Evolutionary conservation across 495 filamentous ascomycete genomes (phyloP).

Genomic region (Annulohypoxylon moriforme): DNA sequence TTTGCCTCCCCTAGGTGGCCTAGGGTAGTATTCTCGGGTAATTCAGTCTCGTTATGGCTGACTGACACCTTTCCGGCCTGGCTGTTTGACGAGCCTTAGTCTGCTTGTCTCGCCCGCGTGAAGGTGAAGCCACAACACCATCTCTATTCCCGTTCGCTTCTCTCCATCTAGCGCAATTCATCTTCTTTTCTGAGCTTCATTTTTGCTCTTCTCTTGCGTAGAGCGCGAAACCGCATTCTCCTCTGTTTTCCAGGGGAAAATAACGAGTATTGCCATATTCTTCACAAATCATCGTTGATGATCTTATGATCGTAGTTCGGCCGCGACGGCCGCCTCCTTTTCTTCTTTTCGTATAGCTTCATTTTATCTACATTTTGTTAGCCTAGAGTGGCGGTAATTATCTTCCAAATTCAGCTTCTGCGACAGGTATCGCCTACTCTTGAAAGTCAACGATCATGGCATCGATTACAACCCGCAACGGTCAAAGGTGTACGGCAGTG

Average conservation of each 20-base stretch:
- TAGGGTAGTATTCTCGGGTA: slow-evolving; percentile 23
- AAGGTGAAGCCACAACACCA: slow-evolving; percentile 4
- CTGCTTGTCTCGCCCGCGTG: slow-evolving; percentile 39
- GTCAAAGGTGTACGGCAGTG: slow-evolving; percentile 61
- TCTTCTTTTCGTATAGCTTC: slow-evolving; percentile 49
- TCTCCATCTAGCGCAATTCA: slow-evolving; percentile 23
- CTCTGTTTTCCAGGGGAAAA: slow-evolving; percentile 35
- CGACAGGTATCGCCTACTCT: slow-evolving; percentile 57
- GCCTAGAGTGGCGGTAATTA: slow-evolving; percentile 35
- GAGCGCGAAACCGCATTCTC: slow-evolving; percentile 46
- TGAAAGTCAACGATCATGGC: slow-evolving; percentile 50
- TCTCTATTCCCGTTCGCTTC: slow-evolving; percentile 33
- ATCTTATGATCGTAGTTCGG: slow-evolving; percentile 54
- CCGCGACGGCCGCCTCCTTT: slow-evolving; percentile 55
- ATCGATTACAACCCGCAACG: slow-evolving; percentile 49
- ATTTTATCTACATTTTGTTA: slow-evolving; percentile 41
- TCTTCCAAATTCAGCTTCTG: slow-evolving; percentile 34
- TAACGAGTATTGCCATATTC: slow-evolving; percentile 24
- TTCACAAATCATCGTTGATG: slow-evolving; percentile 51
- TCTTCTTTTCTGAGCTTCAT: slow-evolving; percentile 50
- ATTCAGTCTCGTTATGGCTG: not conserved
- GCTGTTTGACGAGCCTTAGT: slow-evolving; percentile 15
- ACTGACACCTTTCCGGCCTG: slow-evolving; percentile 17
- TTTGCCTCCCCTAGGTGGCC: not conserved
- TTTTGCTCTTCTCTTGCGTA: slow-evolving; percentile 44